Evolutionary conservation across 345 rosid species (phyloP).

Genomic region (Rhizophora apiculata): DNA sequence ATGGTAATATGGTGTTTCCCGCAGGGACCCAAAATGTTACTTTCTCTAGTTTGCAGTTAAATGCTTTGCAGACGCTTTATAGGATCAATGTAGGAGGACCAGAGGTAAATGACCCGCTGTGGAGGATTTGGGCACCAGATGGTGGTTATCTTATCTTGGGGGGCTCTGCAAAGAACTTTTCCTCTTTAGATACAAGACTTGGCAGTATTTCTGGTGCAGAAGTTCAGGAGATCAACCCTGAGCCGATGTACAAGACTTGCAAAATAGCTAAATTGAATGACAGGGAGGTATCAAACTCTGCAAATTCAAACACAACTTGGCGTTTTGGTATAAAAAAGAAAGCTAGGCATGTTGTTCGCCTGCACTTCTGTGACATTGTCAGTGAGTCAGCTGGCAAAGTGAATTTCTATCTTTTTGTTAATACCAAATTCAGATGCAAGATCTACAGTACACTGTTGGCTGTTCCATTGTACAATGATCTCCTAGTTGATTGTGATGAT

Average conservation of each 20-base stretch:
- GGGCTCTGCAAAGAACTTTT: background rate
- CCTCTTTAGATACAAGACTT: no score
- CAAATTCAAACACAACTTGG: conserved; percentile 15
- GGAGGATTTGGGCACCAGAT: conserved; percentile 7
- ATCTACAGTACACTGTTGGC: background rate
- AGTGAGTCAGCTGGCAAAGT: background rate
- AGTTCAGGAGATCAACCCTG: background rate
- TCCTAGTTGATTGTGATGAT: conserved; percentile 10
- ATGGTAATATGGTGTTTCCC: no score
- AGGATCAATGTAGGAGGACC: background rate
- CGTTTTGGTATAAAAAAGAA: conserved; percentile 4
- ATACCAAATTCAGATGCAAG: background rate
- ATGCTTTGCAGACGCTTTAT: conserved; percentile 8
- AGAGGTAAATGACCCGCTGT: background rate
- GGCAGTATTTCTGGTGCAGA: accelerated
- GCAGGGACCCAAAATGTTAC: background rate
- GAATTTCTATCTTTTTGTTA: background rate
- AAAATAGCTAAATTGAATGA: background rate
- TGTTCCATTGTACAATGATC: background rate
- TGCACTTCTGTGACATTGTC: conserved; percentile 8
- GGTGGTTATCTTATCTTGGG: background rate
- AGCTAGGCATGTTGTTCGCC: conserved; percentile 9
- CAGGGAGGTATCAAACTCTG: no score
- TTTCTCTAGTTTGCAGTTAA: background rate
- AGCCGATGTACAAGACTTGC: conserved; percentile 4